Conservation (phyloP, 2,329 filamentous ascomycete species). For the Colletotrichum cuscutae region DNA sequence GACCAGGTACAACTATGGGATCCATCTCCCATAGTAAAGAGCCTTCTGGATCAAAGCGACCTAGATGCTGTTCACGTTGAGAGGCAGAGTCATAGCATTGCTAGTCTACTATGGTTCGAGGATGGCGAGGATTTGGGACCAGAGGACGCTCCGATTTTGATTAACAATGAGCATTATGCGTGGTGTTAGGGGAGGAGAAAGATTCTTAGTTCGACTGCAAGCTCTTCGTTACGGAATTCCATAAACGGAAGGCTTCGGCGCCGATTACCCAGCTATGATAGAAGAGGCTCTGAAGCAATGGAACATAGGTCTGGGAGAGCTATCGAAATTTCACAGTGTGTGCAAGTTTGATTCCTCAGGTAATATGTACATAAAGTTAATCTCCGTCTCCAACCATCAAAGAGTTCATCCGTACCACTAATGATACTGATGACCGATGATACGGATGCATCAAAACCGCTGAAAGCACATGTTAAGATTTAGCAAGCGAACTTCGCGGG, state of each 20-base stretch:
- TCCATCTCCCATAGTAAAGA: neutral
- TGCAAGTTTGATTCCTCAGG: too few relatives aligned
- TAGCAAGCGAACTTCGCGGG: conserved; percentile 40
- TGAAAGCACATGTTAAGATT: neutral
- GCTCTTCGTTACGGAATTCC: too few relatives aligned
- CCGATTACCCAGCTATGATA: too few relatives aligned
- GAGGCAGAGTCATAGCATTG: neutral
- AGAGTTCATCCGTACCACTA: neutral
- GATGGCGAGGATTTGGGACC: neutral
- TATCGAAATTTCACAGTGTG: too few relatives aligned
- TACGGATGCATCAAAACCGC: neutral
- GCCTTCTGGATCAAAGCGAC: neutral
- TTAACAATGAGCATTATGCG: neutral
- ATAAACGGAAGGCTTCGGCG: too few relatives aligned
- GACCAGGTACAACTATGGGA: neutral
- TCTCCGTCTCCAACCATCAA: too few relatives aligned
- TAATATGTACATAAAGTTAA: too few relatives aligned
- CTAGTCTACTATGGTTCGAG: neutral
- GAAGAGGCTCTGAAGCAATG: too few relatives aligned
- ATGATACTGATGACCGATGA: neutral
- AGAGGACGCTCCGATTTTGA: neutral
- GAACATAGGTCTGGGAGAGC: too few relatives aligned
- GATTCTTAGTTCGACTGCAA: too few relatives aligned
- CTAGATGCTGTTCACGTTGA: neutral
- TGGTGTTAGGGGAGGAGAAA: neutral